Percentiles rank a stretch among this genome's conserved stretches.
Evolutionary conservation across 306 rosid genomes (phyloP).

Genomic region (Sicyos edulis): DNA sequence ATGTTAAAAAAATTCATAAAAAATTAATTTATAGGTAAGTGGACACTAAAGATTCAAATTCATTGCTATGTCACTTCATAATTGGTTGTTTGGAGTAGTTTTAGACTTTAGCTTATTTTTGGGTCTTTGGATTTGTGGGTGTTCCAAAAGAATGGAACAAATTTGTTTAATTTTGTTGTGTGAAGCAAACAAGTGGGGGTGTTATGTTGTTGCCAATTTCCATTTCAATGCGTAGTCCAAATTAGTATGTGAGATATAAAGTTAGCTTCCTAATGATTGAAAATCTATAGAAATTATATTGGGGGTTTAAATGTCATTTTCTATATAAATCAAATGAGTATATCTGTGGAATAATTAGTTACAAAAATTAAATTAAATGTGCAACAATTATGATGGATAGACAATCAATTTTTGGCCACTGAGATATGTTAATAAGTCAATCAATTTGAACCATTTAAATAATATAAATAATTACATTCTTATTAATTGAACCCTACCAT

Average conservation of each 20-base stretch:
- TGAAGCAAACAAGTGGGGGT: not conserved
- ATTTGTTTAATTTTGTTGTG: slow-evolving; percentile 3
- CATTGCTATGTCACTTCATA: too few species aligned
- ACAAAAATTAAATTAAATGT: not conserved
- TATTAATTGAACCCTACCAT: too few species aligned
- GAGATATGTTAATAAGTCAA: not conserved
- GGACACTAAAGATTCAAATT: too few species aligned
- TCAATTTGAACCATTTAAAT: not conserved
- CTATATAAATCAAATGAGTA: not conserved
- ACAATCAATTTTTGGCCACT: not conserved
- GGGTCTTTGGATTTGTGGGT: slow-evolving; percentile 10
- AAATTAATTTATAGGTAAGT: too few species aligned
- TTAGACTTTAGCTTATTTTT: not conserved
- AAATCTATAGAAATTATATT: not conserved
- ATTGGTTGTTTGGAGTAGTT: not conserved
- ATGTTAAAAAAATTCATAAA: too few species aligned
- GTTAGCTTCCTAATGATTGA: slow-evolving; percentile 6
- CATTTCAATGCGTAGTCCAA: not conserved
- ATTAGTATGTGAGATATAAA: not conserved
- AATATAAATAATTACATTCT: not conserved
- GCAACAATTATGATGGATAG: not conserved
- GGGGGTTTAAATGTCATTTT: not conserved
- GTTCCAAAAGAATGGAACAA: slow-evolving; percentile 8
- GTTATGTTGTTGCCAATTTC: not conserved
- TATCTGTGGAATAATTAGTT: not conserved